Evolutionary conservation across 805 yeast genomes (phyloP), one percentile per base, ranked within the genome.

Genomic region (Candida xyloterini): DNA sequence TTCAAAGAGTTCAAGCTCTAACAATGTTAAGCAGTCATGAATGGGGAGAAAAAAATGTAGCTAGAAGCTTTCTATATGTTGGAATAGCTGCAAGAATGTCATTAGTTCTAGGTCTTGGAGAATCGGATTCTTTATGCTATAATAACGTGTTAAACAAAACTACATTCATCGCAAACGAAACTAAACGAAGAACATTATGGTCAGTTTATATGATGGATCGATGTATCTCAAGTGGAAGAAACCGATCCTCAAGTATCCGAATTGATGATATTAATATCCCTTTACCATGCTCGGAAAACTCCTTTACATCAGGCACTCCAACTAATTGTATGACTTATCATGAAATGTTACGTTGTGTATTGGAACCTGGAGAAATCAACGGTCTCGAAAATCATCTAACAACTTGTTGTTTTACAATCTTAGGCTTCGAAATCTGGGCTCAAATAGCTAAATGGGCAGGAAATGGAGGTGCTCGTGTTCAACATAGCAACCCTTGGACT

Each of bases 51-150:
- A 61, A 59, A 13, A 62, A 63, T 42, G 60, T 56, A n/a, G 56
- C 67, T 3, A 43, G 70, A 36, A 62, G 68, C 40, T 65, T 54
- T 37, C 43, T 65, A 7, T 66, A 66, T 28, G 56, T 61, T 16
- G 70, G 70, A n/a, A 57, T 66, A 11, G 70, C 70, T 2, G 62
- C 68, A 0, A 48, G 70, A 40, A 67, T 67, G 71, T 63, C 66
- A 0, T 44, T 62, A 4, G 57, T 65, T 5, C 40, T 65, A 21
- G 68, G 68, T 1, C 38, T 65, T 10, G 62, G 62, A 3, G 45
- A 43, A 22, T 46, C 51, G 5, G 28, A 41, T 15, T 47, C 56
- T 9, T 21, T 48, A 3, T 44, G 49, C 24, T 54, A 54, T 20
- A 35, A 35, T n/a, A 38, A 44, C 7, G 39, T 41, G n/a, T 33